Percentiles rank a stretch among this genome's conserved stretches.
phyloP scores from a whole-genome alignment of 2,329 filamentous ascomycete genomes.

The Chaetoscypha palmicola region DNA sequence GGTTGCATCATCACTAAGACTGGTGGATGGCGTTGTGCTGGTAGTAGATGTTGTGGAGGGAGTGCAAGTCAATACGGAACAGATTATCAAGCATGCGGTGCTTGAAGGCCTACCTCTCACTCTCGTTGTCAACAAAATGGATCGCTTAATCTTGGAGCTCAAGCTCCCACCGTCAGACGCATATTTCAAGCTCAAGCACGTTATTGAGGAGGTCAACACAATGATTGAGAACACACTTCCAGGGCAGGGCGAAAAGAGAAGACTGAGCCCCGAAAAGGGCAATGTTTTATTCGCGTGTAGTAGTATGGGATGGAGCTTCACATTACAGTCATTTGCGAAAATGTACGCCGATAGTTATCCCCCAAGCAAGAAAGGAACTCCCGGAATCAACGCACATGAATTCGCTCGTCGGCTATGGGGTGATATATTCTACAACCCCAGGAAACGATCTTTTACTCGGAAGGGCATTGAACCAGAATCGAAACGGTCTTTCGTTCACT shows the following conservation, averaged over 20 bases:
- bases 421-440: conserved; percentile 91
- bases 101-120: conserved; percentile 84
- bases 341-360: conserved; percentile 89
- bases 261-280: conserved; percentile 90
- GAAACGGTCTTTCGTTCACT: conserved; percentile 85
- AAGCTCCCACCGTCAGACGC: conserved; percentile 91
- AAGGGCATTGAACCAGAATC: conserved; percentile 76
- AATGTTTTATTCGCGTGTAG: conserved; percentile 97
- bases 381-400: conserved; percentile 71
- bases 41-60: conserved; percentile 96
- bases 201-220: conserved; percentile 97
- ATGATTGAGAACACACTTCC: conserved; percentile 84
- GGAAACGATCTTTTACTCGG: conserved; percentile 82
- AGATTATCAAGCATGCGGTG: conserved; percentile 93
- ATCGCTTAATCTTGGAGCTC: conserved; percentile 86
- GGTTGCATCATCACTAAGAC: conserved; percentile 76
- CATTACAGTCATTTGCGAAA: conserved; percentile 84
- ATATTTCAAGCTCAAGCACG: conserved; percentile 98
- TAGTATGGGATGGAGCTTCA: conserved; percentile 95
- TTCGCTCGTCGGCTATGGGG: conserved; percentile 88
- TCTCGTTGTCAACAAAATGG: conserved; percentile 94
- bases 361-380: conserved; percentile 21
- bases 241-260: conserved; percentile 67
- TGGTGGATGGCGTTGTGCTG: conserved; percentile 87
- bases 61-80: conserved; percentile 97